Conservation (phyloP, 306 rosid species). For the Cercis canadensis region DNA sequence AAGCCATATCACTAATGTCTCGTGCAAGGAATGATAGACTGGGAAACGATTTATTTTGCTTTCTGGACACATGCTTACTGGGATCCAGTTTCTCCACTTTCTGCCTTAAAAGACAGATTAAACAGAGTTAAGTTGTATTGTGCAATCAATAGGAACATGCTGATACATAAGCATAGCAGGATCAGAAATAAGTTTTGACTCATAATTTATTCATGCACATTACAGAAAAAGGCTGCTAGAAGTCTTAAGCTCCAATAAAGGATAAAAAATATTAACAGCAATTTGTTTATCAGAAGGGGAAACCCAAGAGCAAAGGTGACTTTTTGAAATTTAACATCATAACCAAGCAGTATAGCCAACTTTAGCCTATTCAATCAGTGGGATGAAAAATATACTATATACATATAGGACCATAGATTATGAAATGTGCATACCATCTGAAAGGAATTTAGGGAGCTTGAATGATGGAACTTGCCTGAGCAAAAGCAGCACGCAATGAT, state of each 20-base stretch:
- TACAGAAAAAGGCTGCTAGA: not conserved
- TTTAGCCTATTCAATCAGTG: too few species aligned
- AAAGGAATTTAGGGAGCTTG: constrained; percentile 32
- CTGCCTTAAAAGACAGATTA: constrained; percentile 58
- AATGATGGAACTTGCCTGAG: constrained; percentile 75
- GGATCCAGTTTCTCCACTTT: constrained; percentile 66
- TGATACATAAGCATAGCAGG: not conserved
- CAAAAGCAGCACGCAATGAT: constrained; percentile 70
- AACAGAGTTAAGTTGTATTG: constrained; percentile 46
- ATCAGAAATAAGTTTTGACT: not conserved
- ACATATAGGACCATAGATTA: not conserved
- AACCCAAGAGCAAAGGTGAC: not conserved
- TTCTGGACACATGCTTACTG: constrained; percentile 57
- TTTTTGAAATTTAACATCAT: not conserved
- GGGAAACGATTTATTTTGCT: constrained; percentile 59
- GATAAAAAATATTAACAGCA: not conserved
- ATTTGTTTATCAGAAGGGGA: not conserved
- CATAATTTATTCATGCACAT: not conserved
- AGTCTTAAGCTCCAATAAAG: not conserved
- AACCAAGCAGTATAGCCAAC: not conserved
- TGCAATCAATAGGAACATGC: constrained; percentile 5
- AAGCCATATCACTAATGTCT: constrained; percentile 69
- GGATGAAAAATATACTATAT: not conserved
- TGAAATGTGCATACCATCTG: constrained; percentile 12
- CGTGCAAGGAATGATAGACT: constrained; percentile 72